Evolutionary conservation across 352 stramenopile species (phyloP).

Genomic region (Pythium coloratum): DNA sequence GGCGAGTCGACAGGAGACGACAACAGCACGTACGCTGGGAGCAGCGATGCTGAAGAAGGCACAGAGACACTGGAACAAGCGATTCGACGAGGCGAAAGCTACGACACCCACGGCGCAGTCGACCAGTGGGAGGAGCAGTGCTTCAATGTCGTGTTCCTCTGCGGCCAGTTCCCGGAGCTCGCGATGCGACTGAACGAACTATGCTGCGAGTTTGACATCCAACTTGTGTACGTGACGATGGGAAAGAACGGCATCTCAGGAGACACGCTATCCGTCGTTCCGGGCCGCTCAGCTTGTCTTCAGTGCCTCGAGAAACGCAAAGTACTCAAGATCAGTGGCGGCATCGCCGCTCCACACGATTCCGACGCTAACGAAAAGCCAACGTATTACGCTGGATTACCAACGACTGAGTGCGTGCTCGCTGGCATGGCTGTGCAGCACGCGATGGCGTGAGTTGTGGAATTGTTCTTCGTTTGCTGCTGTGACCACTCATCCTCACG

Average conservation of each 20-base stretch:
- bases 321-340: slow-evolving; percentile 28
- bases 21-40: slow-evolving; percentile 6
- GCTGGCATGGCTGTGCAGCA: slow-evolving; percentile 46
- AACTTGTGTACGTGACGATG: slow-evolving; percentile 36
- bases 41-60: background rate
- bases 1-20: slow-evolving; percentile 9
- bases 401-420: slow-evolving; percentile 49
- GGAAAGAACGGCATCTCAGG: slow-evolving; percentile 41
- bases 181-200: slow-evolving; percentile 44
- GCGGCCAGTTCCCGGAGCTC: slow-evolving; percentile 27
- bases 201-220: slow-evolving; percentile 35
- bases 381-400: slow-evolving; percentile 23
- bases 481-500: background rate
- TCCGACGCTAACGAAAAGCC: background rate
- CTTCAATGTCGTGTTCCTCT: slow-evolving; percentile 41
- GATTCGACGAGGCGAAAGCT: slow-evolving; percentile 1
- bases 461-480: background rate
- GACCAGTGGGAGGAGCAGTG: slow-evolving; percentile 14
- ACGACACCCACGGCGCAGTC: slow-evolving; percentile 1
- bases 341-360: background rate
- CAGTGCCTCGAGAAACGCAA: slow-evolving; percentile 52
- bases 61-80: background rate
- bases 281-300: slow-evolving; percentile 41
- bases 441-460: slow-evolving; percentile 32
- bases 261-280: slow-evolving; percentile 36